phyloP scores from a whole-genome alignment of 2,329 filamentous ascomycete genomes.

The Hypoxylon sp. region DNA sequence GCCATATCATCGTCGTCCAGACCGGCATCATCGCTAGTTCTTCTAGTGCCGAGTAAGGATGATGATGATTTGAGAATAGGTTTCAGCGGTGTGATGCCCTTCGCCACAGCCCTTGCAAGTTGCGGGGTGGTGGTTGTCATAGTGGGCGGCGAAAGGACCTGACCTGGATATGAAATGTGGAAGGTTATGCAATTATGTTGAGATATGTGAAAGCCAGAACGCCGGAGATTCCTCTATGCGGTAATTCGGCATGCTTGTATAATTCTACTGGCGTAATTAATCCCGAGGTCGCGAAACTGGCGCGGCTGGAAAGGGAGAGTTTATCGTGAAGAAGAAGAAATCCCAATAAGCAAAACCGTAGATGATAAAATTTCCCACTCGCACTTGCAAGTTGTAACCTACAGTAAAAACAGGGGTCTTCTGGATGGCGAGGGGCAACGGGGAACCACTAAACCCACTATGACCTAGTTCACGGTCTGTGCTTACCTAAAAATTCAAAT shows the following conservation, averaged over 20 bases:
- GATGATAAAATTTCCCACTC: slow-evolving; percentile 22
- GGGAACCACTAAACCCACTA: neutral
- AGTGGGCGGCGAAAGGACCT: slow-evolving; percentile 37
- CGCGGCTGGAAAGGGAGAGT: slow-evolving; percentile 6
- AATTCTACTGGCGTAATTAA: slow-evolving; percentile 6
- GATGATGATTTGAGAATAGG: slow-evolving; percentile 61
- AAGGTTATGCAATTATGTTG: slow-evolving; percentile 2
- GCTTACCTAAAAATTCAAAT: too few species aligned
- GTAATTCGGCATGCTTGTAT: slow-evolving; percentile 36
- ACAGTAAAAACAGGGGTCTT: slow-evolving; percentile 30
- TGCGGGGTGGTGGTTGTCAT: slow-evolving; percentile 39
- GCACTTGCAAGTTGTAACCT: slow-evolving; percentile 5
- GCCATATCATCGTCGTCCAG: slow-evolving; percentile 49
- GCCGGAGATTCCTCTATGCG: slow-evolving; percentile 26
- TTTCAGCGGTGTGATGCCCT: slow-evolving; percentile 55
- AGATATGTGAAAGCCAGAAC: slow-evolving; percentile 14
- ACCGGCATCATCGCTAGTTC: slow-evolving; percentile 53
- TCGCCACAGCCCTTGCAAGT: slow-evolving; percentile 42
- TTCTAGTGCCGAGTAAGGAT: slow-evolving; percentile 56
- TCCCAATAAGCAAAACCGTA: slow-evolving; percentile 9
- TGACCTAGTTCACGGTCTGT: slow-evolving; percentile 2
- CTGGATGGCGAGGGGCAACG: slow-evolving; percentile 15
- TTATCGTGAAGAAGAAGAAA: slow-evolving; percentile 11
- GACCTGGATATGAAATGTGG: too few species aligned
- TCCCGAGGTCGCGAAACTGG: slow-evolving; percentile 11